Evolutionary conservation across 2,329 filamentous ascomycete species (phyloP), one percentile per base, ranked within the genome.

Genomic region (Aspergillus sp.): DNA sequence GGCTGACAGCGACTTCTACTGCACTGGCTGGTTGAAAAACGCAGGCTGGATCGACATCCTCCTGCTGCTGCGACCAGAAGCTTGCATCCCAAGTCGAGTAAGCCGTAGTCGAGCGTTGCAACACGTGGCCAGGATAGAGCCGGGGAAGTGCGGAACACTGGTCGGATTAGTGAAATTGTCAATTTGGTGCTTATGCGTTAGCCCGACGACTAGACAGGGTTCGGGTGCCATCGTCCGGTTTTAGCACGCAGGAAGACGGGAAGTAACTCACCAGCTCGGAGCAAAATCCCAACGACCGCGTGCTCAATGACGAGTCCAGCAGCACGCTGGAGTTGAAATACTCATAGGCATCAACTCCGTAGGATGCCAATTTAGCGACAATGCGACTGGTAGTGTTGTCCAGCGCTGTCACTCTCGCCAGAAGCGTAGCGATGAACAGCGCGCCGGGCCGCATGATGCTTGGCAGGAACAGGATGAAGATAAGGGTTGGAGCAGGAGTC

Each of bases 21-120:
- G 70, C 64, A 8, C 55, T 60, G 4, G 63, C 57, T 5, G 75
- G 73, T 19, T 70, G 66, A 64, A 78, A 74, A 39, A 75, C 65
- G 48, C 76, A 78, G 44, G 61, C 57, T 0, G 76, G 76, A 36
- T 70, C 63, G 11, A 73, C 70, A 39, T 69, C 66, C 19, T 63
- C 70, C 64, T 78, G 76, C 61, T 78, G 75, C 17, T 68, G 63
- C 2, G 75, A 74, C 75, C 75, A 78, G 59, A 74, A 77, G 0
- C 67, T 63, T 11, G 36, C 52, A 8, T 66, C 70, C 58, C 65
- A 66, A 38, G 60, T 64, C 15, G 55, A 58, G 55, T 70, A 70
- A 11, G 57, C 61, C 5, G 62, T n/a, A 17, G 62, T 63, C n/a
- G 62, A 57, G 32, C 61, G 61, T 2, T 50, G 39, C 15, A 68